Evolutionary conservation across 768 basidiomycete species (phyloP).

Genomic region (Macrolepiota fuliginosa): DNA sequence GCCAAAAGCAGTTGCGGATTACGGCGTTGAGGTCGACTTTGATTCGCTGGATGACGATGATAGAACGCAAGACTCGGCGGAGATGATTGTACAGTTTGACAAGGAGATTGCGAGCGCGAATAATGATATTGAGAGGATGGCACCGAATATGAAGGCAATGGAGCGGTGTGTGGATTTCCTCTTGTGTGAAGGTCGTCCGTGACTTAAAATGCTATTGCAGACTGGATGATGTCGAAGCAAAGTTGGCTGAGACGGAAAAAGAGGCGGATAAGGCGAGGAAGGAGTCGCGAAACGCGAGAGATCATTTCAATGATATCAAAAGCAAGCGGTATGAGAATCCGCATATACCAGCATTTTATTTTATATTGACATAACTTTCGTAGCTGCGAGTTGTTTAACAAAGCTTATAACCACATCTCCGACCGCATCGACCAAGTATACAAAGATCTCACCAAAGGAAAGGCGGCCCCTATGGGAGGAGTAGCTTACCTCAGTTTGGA

Average conservation of each 20-base stretch:
- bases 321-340: constrained; percentile 58
- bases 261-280: constrained; percentile 92
- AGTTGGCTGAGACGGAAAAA: constrained; percentile 83
- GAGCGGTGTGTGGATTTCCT: constrained; percentile 57
- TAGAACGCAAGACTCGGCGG: constrained; percentile 62
- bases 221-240: constrained; percentile 80
- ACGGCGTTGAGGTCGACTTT: constrained; percentile 90
- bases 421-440: constrained; percentile 94
- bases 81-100: constrained; percentile 71
- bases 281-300: constrained; percentile 86
- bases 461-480: constrained; percentile 91
- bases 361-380: background rate
- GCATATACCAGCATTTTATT: background rate
- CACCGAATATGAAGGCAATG: constrained; percentile 96
- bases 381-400: constrained; percentile 85
- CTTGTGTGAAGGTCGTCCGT: background rate
- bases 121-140: constrained; percentile 87
- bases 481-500: constrained; percentile 96
- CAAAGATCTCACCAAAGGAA: constrained; percentile 96
- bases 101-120: constrained; percentile 66
- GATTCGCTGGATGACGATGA: constrained; percentile 71
- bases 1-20: constrained; percentile 71
- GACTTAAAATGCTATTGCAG: constrained; percentile 29
- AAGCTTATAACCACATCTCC: constrained; percentile 94
- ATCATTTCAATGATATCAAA: constrained; percentile 88